Evolutionary conservation across 2,329 filamentous ascomycete species (phyloP).

Genomic region (Bisporella sp.): DNA sequence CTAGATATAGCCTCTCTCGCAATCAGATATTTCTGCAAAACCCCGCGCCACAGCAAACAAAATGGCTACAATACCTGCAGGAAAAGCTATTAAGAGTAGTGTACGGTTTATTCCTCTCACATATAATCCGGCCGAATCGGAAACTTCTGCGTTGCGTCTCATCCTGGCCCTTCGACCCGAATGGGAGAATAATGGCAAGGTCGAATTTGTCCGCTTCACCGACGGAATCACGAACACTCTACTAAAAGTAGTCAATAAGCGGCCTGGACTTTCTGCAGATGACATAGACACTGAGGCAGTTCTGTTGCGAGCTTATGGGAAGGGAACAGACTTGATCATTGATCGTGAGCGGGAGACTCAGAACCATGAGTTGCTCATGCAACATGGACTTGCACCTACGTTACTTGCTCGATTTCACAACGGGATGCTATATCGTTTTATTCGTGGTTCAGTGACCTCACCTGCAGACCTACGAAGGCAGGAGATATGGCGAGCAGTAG

Average conservation of each 20-base stretch:
- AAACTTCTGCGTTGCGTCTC: slow-evolving; percentile 71
- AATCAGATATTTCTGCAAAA: no score
- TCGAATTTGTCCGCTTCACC: slow-evolving; percentile 87
- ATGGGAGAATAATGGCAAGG: slow-evolving; percentile 69
- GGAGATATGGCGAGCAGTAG: slow-evolving; percentile 75
- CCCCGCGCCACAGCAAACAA: no score
- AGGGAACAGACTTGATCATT: slow-evolving; percentile 90
- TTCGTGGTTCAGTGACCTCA: slow-evolving; percentile 72
- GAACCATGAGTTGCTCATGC: slow-evolving; percentile 81
- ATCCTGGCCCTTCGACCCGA: slow-evolving; percentile 75
- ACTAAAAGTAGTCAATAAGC: slow-evolving; percentile 67
- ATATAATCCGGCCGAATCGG: slow-evolving; percentile 72
- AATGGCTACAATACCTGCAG: no score
- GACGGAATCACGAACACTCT: slow-evolving; percentile 98
- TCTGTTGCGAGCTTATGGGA: slow-evolving; percentile 86
- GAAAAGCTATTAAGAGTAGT: slow-evolving; percentile 14
- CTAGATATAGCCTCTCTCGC: no score
- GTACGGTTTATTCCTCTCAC: slow-evolving; percentile 64
- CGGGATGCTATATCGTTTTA: slow-evolving; percentile 89
- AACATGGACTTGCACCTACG: slow-evolving; percentile 73
- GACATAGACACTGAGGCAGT: slow-evolving; percentile 80
- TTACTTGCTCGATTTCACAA: slow-evolving; percentile 91
- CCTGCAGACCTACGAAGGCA: slow-evolving; percentile 73
- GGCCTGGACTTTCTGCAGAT: slow-evolving; percentile 63
- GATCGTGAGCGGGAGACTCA: slow-evolving; percentile 80